phyloP scores from a whole-genome alignment of 352 stramenopile species.

The Globisporangium canariense region DNA sequence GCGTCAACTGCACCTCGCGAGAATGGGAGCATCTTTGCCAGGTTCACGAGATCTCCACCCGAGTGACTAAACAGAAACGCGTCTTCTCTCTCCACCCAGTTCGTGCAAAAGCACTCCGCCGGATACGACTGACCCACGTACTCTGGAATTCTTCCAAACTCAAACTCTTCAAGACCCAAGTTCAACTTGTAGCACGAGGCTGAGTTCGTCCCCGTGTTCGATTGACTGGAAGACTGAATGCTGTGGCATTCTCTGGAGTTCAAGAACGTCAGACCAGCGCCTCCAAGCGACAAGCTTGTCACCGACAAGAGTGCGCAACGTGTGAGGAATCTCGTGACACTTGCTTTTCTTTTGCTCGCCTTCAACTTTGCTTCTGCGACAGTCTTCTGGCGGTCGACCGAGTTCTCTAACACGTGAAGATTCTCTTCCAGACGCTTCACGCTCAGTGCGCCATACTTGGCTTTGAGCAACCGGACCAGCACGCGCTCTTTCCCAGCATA shows the following conservation, averaged over 20 bases:
- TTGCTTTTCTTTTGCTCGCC: neutral
- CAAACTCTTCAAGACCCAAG: conserved; percentile 33
- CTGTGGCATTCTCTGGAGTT: conserved; percentile 31
- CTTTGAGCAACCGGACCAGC: conserved; percentile 51
- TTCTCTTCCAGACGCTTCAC: conserved; percentile 72
- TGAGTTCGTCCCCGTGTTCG: neutral
- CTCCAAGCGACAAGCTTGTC: conserved; percentile 6
- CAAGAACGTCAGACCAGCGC: conserved; percentile 31
- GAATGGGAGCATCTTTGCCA: conserved; percentile 39
- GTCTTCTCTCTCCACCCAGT: conserved; percentile 41
- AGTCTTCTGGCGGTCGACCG: conserved; percentile 27
- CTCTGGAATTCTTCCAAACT: conserved; percentile 22
- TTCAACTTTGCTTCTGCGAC: neutral
- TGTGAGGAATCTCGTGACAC: conserved; percentile 18
- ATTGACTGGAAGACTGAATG: neutral
- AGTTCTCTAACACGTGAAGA: conserved; percentile 37
- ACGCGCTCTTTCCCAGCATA: conserved; percentile 68
- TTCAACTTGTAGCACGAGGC: conserved; percentile 24
- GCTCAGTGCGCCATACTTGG: conserved; percentile 71
- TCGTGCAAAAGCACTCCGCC: conserved; percentile 36
- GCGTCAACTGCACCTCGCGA: conserved; percentile 17
- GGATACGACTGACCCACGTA: conserved; percentile 30
- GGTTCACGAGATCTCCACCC: conserved; percentile 17
- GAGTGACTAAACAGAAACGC: conserved; percentile 26
- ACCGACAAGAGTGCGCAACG: conserved; percentile 10